These are phyloP conservation scores for Kodamaea plutei DNA, from an alignment of 1,139 yeast species.

Conservation along the genomic window DNA sequence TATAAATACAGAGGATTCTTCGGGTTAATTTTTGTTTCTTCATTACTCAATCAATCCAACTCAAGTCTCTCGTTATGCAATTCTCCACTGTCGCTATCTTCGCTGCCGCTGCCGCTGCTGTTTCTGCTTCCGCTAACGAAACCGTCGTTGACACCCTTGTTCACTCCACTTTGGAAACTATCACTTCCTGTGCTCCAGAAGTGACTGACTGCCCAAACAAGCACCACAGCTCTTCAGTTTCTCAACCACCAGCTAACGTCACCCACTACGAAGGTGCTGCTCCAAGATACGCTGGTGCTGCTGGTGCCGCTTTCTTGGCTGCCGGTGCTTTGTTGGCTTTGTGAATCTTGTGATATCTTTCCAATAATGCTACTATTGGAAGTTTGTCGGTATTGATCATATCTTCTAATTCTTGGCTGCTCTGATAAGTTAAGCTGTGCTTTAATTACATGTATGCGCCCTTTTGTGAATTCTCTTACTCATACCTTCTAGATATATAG, in stretches of 20 bases:
- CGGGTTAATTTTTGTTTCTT: no score
- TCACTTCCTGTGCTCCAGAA: slow-evolving; percentile 22
- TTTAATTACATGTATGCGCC: no score
- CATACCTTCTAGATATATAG: no score
- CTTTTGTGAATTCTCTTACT: no score
- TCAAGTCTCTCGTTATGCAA: slow-evolving; percentile 28
- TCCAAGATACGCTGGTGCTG: slow-evolving; percentile 21
- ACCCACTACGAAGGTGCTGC: slow-evolving; percentile 22
- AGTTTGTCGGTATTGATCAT: no score
- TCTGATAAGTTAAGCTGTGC: no score
- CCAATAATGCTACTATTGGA: no score
- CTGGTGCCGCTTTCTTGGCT: slow-evolving; percentile 27
- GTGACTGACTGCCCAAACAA: slow-evolving; percentile 26
- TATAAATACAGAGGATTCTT: no score
- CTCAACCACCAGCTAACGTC: slow-evolving; percentile 16
- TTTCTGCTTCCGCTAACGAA: slow-evolving; percentile 13
- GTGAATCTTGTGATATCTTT: no score
- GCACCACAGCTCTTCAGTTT: slow-evolving; percentile 18
- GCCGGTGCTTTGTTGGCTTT: slow-evolving; percentile 34
- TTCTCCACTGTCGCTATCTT: slow-evolving; percentile 21
- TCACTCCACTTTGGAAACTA: slow-evolving; percentile 21
- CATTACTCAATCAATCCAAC: slow-evolving; percentile 15
- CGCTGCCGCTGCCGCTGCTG: slow-evolving; percentile 25
- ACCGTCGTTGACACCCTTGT: slow-evolving; percentile 18
- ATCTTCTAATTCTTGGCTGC: no score